A percentile compares a stretch with the other conserved stretches of the same genome.
These are phyloP conservation scores for Phoma sp. DNA, from an alignment of 2,329 filamentous ascomycete genomes.

Conservation along the genomic window DNA sequence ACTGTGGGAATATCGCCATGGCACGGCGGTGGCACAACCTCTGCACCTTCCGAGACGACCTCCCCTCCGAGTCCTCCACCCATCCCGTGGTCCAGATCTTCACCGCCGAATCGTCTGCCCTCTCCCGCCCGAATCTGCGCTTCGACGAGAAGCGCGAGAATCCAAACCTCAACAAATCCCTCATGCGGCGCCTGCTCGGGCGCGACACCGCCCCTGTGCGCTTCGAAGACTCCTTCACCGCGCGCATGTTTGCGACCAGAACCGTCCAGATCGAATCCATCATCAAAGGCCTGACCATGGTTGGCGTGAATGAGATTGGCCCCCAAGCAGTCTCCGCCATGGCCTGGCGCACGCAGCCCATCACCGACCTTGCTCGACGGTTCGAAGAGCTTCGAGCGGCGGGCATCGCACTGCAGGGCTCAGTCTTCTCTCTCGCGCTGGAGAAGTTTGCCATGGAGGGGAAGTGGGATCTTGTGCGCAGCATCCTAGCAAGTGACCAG, in stretches of 20 bases:
- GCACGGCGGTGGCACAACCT: constrained; percentile 52
- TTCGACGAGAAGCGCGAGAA: constrained; percentile 17
- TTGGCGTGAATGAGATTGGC: constrained; percentile 76
- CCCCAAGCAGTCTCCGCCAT: constrained; percentile 80
- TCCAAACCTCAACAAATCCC: constrained; percentile 37
- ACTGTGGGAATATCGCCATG: constrained; percentile 28
- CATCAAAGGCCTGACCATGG: constrained; percentile 71
- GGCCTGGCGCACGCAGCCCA: constrained; percentile 68
- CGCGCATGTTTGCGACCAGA: constrained; percentile 81
- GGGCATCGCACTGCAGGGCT: constrained; percentile 68
- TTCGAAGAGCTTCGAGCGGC: constrained; percentile 67
- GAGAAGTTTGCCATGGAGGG: constrained; percentile 67
- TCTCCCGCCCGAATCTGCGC: constrained; percentile 12
- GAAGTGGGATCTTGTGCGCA: constrained; percentile 61
- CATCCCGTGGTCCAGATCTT: constrained; percentile 40
- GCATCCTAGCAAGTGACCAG: constrained; percentile 66
- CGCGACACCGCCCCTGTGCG: constrained; percentile 55
- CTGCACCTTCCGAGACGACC: constrained; percentile 47
- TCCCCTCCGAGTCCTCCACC: constrained; percentile 43
- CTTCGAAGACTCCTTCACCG: constrained; percentile 70
- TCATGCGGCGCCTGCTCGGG: constrained; percentile 47
- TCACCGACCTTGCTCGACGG: constrained; percentile 64
- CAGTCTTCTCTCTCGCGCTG: constrained; percentile 71
- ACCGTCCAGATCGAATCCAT: constrained; percentile 77
- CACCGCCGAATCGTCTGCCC: constrained; percentile 33